Percentiles rank a stretch among this genome's conserved stretches.
Evolutionary conservation across 1,284 basidiomycete genomes (phyloP).

Genomic region (Tylopilus orsonianus): DNA sequence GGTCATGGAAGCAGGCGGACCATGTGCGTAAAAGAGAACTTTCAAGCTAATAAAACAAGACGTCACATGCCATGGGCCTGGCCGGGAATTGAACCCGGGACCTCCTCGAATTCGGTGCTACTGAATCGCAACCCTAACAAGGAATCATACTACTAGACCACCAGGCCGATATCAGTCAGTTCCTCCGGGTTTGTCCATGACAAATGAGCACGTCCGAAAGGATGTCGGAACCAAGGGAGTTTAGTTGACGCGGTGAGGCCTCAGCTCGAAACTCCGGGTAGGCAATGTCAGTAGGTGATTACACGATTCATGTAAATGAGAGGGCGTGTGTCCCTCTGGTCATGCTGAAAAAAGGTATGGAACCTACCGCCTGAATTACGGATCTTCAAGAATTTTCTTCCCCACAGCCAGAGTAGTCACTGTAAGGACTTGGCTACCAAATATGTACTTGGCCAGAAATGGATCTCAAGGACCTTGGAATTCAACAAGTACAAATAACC

Average conservation of each 20-base stretch:
- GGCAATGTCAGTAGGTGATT: no score
- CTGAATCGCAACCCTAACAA: conserved; percentile 48
- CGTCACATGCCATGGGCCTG: conserved; percentile 49
- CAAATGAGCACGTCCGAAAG: no score
- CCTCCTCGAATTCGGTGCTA: conserved; percentile 57
- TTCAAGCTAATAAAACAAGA: conserved; percentile 2
- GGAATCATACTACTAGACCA: conserved; percentile 76
- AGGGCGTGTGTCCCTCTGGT: no score
- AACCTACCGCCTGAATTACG: neutral
- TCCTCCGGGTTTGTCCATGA: neutral
- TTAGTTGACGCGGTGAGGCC: no score
- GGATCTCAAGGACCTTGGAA: conserved; percentile 18
- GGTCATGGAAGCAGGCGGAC: neutral
- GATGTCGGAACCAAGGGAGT: no score
- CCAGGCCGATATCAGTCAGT: conserved; percentile 43
- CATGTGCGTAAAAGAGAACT: conserved; percentile 8
- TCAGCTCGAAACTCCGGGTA: neutral
- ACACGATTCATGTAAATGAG: no score
- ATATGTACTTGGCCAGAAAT: conserved; percentile 13
- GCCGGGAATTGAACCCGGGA: conserved; percentile 85
- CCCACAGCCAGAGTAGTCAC: no score
- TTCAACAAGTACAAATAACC: conserved; percentile 32
- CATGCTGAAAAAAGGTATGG: no score
- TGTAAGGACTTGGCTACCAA: no score
- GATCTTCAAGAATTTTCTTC: conserved; percentile 4